Percentiles rank a stretch among this genome's conserved stretches.
Conservation (phyloP, 306 rosid species). For the Quercus agrifolia region DNA sequence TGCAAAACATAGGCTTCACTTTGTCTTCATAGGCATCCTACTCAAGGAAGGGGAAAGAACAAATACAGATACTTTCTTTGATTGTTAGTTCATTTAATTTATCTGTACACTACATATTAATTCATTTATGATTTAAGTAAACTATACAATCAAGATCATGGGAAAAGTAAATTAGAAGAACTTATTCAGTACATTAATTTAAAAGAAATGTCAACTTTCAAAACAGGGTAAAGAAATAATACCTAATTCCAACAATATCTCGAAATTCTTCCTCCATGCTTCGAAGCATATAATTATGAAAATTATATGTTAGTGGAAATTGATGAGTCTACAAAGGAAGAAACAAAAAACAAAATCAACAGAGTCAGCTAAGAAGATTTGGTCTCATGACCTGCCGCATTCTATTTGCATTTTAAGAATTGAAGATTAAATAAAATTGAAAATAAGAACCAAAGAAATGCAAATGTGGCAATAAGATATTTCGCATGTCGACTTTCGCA, state of each 20-base stretch:
- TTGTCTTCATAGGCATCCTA: neutral
- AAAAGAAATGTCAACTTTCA: conserved; percentile 9
- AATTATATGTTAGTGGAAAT: conserved; percentile 77
- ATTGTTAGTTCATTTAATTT: neutral
- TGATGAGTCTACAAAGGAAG: conserved; percentile 56
- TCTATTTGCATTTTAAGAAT: conserved; percentile 13
- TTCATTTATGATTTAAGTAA: neutral
- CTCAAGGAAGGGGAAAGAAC: neutral
- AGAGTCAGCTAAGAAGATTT: conserved; percentile 28
- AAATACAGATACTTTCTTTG: neutral
- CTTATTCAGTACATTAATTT: neutral
- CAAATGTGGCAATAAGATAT: neutral
- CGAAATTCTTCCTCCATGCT: conserved; percentile 97
- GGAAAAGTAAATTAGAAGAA: neutral
- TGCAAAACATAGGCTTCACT: neutral
- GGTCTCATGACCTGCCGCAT: neutral
- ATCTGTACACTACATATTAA: neutral
- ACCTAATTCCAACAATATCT: conserved; percentile 88
- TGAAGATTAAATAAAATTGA: conserved; percentile 1
- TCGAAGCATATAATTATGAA: conserved; percentile 89
- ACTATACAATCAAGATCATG: neutral
- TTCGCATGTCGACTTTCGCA: neutral
- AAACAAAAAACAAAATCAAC: conserved; percentile 14
- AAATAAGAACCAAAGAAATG: neutral
- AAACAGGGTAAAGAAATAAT: conserved; percentile 2